Percentiles rank a stretch among this genome's conserved stretches.
phyloP scores from a whole-genome alignment of 2,329 filamentous ascomycete species.

The Leptographium wingfieldii region DNA sequence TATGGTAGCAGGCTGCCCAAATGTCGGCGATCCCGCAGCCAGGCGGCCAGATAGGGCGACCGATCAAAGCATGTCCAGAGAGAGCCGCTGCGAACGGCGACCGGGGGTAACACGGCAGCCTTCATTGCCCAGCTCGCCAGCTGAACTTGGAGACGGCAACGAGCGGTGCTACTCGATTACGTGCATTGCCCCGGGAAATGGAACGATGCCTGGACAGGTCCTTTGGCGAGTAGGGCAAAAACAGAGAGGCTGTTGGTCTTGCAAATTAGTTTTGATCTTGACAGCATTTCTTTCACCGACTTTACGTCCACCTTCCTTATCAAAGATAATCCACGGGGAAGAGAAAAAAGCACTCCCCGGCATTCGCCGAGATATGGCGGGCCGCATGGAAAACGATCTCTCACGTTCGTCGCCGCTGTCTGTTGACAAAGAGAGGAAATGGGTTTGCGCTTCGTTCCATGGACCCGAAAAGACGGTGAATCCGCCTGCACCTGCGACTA shows the following conservation, averaged over 20 bases:
- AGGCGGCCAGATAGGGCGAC: not conserved
- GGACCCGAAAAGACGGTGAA: slow-evolving; percentile 3
- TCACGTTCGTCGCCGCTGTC: not conserved
- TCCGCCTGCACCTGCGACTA: not conserved
- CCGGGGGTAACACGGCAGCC: not conserved
- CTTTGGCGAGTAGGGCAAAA: not conserved
- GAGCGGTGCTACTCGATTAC: not conserved
- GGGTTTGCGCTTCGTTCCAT: not conserved
- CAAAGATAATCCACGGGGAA: not conserved
- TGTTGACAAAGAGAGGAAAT: not conserved
- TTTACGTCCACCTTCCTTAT: not conserved
- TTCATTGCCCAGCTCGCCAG: not conserved
- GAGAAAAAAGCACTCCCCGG: not conserved
- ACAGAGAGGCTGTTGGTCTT: not conserved
- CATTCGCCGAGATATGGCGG: not conserved
- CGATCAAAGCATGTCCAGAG: not conserved
- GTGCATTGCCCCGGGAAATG: not conserved
- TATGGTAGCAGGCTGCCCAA: not conserved
- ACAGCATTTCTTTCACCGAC: not conserved
- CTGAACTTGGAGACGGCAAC: not conserved
- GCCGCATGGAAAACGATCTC: not conserved
- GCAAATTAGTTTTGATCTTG: too few relatives aligned
- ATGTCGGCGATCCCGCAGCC: not conserved
- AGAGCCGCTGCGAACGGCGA: not conserved
- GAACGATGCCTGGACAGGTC: not conserved